Conservation (phyloP, 2,329 filamentous ascomycete genomes). For the Ophiocordyceps sinensis region DNA sequence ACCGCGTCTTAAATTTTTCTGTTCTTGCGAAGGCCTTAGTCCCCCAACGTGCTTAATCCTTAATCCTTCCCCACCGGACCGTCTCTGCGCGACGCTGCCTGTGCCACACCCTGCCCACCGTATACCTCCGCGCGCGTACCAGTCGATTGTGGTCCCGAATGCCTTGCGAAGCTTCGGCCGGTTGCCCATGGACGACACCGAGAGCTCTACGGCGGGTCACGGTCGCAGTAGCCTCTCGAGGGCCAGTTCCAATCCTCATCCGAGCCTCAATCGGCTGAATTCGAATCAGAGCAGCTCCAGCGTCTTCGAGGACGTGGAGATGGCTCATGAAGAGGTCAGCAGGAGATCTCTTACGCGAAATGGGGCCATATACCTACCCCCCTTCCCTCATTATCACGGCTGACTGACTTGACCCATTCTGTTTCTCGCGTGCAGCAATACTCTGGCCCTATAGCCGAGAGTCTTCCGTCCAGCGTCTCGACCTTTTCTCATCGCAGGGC, state of each 20-base stretch:
- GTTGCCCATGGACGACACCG: slow-evolving; percentile 2
- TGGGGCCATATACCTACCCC: no score
- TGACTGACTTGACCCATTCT: background rate
- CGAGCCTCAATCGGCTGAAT: slow-evolving; percentile 39
- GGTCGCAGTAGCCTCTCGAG: background rate
- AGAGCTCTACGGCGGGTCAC: background rate
- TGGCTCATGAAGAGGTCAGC: slow-evolving; percentile 84
- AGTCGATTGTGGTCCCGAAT: background rate
- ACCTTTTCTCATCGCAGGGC: slow-evolving; percentile 75
- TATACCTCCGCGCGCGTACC: background rate
- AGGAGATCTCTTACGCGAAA: background rate
- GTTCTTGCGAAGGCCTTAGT: no score
- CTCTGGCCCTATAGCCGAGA: slow-evolving; percentile 86
- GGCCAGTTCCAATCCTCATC: background rate
- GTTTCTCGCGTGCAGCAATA: slow-evolving; percentile 45
- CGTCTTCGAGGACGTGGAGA: slow-evolving; percentile 91
- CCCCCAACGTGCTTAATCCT: no score
- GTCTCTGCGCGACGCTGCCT: no score
- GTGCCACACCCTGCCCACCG: no score
- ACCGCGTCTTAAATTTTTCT: no score
- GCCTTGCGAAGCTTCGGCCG: background rate
- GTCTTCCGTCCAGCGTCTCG: slow-evolving; percentile 85
- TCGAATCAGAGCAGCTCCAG: slow-evolving; percentile 64
- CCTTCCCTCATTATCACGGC: background rate
- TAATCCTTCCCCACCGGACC: no score